Conservation (phyloP, 1,284 basidiomycete species). For the Meira nashicola region DNA sequence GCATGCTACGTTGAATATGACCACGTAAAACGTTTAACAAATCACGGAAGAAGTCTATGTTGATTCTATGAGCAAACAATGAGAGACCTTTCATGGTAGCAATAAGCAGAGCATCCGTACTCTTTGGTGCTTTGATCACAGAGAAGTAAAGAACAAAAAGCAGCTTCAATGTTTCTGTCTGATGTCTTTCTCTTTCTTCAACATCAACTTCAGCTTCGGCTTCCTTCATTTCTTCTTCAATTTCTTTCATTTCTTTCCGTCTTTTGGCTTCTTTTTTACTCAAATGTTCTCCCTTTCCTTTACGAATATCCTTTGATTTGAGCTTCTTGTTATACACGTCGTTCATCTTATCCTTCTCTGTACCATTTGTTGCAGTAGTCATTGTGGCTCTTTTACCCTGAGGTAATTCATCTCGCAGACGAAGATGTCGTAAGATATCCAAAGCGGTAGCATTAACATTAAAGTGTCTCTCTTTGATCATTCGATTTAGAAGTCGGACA, state of each 20-base stretch:
- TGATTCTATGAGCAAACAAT: constrained; percentile 90
- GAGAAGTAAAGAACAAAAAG: constrained; percentile 96
- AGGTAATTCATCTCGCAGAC: constrained; percentile 76
- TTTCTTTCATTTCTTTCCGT: constrained; percentile 35
- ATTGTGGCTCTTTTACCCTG: constrained; percentile 68
- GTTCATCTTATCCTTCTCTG: constrained; percentile 38
- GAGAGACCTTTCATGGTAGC: constrained; percentile 86
- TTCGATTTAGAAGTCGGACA: constrained; percentile 85
- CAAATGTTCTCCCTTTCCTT: constrained; percentile 40
- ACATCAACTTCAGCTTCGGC: constrained; percentile 90
- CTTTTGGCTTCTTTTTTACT: constrained; percentile 49
- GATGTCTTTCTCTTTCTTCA: constrained; percentile 78
- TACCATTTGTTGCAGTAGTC: constrained; percentile 56
- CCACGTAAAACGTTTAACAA: constrained; percentile 78
- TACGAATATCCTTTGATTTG: constrained; percentile 36
- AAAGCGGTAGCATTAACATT: constrained; percentile 84
- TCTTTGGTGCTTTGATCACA: constrained; percentile 75
- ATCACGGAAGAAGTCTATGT: constrained; percentile 98
- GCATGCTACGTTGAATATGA: constrained; percentile 61
- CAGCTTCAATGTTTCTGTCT: constrained; percentile 96
- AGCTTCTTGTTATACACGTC: constrained; percentile 1
- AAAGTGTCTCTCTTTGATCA: constrained; percentile 90
- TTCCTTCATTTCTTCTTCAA: constrained; percentile 50
- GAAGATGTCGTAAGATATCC: constrained; percentile 75
- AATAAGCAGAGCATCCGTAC: constrained; percentile 75